Conservation (phyloP, 345 rosid species). For the Cardiospermum halicacabum region DNA sequence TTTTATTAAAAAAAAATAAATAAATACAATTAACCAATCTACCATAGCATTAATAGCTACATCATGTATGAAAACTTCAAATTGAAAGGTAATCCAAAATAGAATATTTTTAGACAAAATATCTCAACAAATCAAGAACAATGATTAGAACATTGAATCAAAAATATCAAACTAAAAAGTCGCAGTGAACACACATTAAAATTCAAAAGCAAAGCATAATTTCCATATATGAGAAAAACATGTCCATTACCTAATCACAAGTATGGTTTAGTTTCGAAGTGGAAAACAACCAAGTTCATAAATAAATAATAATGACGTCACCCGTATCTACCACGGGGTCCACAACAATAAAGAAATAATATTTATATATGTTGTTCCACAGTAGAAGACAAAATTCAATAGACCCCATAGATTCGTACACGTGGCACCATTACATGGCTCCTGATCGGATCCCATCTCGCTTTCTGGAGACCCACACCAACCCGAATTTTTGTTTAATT, state of each 20-base stretch:
- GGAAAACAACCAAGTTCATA: background rate
- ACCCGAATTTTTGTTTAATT: background rate
- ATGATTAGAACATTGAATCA: too few species aligned
- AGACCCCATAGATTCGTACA: slow-evolving; percentile 1
- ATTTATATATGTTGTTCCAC: slow-evolving; percentile 21
- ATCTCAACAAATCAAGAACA: too few species aligned
- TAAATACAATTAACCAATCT: too few species aligned
- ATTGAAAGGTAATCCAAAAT: too few species aligned
- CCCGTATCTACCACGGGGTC: slow-evolving; percentile 22
- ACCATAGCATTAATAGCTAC: too few species aligned
- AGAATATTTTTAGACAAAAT: too few species aligned
- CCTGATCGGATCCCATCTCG: background rate
- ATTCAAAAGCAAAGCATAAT: too few species aligned
- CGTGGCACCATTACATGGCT: slow-evolving; percentile 11
- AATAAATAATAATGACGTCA: slow-evolving; percentile 29
- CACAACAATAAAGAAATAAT: slow-evolving; percentile 22
- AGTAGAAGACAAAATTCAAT: slow-evolving; percentile 21
- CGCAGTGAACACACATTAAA: too few species aligned
- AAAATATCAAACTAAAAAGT: too few species aligned
- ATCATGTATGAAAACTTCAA: too few species aligned
- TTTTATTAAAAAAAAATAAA: too few species aligned
- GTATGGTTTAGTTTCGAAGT: slow-evolving; percentile 1
- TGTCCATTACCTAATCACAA: background rate
- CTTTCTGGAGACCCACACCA: slow-evolving; percentile 18
- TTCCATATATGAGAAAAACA: too few species aligned